Evolutionary conservation across 73 alveolate species (phyloP).

Genomic region (Uronychia setigera): DNA sequence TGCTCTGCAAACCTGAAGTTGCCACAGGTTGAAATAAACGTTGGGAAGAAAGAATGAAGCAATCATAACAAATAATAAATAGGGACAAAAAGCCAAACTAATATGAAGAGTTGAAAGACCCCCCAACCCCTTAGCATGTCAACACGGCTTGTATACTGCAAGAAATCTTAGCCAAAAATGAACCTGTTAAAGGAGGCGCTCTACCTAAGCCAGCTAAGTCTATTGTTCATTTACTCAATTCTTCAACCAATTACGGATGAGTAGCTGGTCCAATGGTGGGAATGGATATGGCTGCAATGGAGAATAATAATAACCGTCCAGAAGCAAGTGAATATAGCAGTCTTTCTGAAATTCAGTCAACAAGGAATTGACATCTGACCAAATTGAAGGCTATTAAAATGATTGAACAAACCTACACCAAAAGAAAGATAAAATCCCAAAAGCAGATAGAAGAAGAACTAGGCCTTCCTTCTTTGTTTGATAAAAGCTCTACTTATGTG

Average conservation of each 20-base stretch:
- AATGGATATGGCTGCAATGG: neutral
- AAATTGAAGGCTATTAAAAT: neutral
- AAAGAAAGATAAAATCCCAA: neutral
- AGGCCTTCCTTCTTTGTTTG: neutral
- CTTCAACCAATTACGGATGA: neutral
- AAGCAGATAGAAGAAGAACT: neutral
- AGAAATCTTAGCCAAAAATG: neutral
- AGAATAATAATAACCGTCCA: neutral
- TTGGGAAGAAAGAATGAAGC: no score
- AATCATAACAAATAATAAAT: no score
- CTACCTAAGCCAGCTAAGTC: neutral
- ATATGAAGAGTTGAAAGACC: neutral
- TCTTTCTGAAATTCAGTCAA: no score
- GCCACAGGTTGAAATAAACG: neutral
- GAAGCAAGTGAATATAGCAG: neutral
- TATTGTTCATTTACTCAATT: neutral
- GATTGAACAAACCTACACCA: neutral
- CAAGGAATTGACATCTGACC: neutral
- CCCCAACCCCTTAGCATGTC: neutral
- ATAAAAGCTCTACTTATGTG: neutral
- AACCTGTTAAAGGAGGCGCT: neutral
- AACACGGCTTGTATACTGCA: neutral
- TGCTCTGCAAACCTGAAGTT: neutral
- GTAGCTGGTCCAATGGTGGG: no score
- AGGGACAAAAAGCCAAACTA: neutral